Evolutionary conservation across 2,329 filamentous ascomycete genomes (phyloP), one percentile per base, ranked within the genome.

Genomic region (Chrysosphaeria jannelii): DNA sequence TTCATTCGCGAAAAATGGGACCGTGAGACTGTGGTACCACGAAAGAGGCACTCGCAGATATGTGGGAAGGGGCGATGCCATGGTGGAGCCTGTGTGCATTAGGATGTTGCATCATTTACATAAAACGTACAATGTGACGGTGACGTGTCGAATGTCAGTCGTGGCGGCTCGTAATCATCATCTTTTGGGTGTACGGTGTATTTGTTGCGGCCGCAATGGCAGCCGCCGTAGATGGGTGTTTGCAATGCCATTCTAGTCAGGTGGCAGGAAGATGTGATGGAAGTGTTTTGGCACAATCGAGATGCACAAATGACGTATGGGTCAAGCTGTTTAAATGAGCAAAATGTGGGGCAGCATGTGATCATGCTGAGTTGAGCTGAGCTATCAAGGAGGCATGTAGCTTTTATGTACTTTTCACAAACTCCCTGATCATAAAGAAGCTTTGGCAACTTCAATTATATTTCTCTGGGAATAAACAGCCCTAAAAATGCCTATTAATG

Each of bases 161-260:
- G 55, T 10, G 66, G 62, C 23, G 54, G 45, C 16, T 61, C 47
- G 19, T 47, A 43, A 19, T 56, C 48, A 33, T 52, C 44, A 11
- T 50, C 41, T 2, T 76, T 76, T 13, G 81, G 53, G 21, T 59
- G 46, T 33, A 90, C 62, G 27, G 64, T 53, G 45, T 89, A 90
- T 38, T 66, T 57, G 38, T 85, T 89, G 29, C 79, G 63, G 27
- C 78, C 76, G 42, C 79, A 91, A 25, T 69, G 65, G 48, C 79
- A 90, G 31, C 65, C 60, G 35, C 78, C 78, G 31, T 57, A 62
- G 27, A 89, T 54, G 19, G 54, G n/a, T n/a, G n/a, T n/a, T n/a
- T n/a, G n/a, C n/a, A n/a, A n/a, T n/a, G n/a, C n/a, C n/a, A n/a
- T n/a, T 53, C 29, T 57, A 47, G 13, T n/a, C 46, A 5, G 23